These are phyloP conservation scores for Ustilago vetiveriae DNA, from an alignment of 1,284 basidiomycete species.

Conservation along the genomic window DNA sequence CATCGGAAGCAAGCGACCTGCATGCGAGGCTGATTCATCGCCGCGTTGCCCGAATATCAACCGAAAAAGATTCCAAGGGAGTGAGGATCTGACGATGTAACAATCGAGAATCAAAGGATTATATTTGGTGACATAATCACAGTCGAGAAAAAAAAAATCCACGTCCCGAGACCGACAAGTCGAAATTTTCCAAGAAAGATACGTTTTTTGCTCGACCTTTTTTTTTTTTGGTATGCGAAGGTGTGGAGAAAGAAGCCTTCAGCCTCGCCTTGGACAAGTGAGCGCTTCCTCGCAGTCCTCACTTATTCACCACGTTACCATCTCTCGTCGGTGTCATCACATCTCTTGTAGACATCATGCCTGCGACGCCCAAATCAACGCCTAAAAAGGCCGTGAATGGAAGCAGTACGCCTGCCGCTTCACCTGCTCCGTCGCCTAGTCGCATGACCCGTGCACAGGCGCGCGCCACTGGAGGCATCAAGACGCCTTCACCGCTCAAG, in stretches of 20 bases:
- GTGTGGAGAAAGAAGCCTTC: not conserved
- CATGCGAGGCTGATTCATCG: slow-evolving; percentile 38
- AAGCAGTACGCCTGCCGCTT: slow-evolving; percentile 11
- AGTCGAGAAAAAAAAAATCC: not conserved
- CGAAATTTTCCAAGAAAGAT: slow-evolving; percentile 12
- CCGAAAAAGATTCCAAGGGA: slow-evolving; percentile 1
- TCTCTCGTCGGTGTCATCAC: not conserved
- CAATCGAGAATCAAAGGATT: not conserved
- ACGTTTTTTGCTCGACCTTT: not conserved
- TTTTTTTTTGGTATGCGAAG: not conserved
- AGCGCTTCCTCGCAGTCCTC: no score
- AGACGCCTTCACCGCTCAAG: slow-evolving; percentile 37
- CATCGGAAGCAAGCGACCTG: not conserved
- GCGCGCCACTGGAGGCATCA: slow-evolving; percentile 24
- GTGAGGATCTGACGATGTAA: not conserved
- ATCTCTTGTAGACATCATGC: no score
- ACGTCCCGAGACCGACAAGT: not conserved
- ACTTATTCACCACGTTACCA: not conserved
- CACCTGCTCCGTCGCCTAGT: slow-evolving; percentile 18
- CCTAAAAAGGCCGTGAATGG: slow-evolving; percentile 23
- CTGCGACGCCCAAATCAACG: slow-evolving; percentile 30
- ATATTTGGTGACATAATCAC: slow-evolving; percentile 6
- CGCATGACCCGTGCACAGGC: slow-evolving; percentile 42
- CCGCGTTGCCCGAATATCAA: slow-evolving; percentile 8
- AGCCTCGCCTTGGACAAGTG: not conserved